phyloP scores from a whole-genome alignment of 805 yeast species.

The Starmera caribaea region DNA sequence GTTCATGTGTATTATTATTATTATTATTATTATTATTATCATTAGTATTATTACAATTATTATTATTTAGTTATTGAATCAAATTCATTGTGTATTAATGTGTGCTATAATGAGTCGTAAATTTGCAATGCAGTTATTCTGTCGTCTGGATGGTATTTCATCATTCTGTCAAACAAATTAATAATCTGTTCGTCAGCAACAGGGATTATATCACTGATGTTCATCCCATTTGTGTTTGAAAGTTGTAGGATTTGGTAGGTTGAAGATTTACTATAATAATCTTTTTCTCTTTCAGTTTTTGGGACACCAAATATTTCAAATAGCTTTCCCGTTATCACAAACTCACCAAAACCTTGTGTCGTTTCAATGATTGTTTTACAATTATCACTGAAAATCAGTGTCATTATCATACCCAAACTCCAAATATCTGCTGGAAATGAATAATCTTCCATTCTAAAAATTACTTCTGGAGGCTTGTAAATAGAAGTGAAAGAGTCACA shows the following conservation, averaged over 20 bases:
- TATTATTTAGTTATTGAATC: too few relatives aligned
- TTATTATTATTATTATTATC: too few relatives aligned
- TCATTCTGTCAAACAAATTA: constrained; percentile 31
- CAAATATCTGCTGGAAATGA: constrained; percentile 55
- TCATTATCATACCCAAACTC: constrained; percentile 57
- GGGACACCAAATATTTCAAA: constrained; percentile 60
- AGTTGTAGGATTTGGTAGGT: constrained; percentile 26
- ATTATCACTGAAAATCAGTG: constrained; percentile 36
- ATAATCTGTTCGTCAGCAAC: constrained; percentile 15
- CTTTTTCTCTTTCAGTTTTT: constrained; percentile 30
- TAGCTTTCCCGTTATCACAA: constrained; percentile 45
- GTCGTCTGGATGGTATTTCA: constrained; percentile 27
- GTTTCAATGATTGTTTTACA: constrained; percentile 28
- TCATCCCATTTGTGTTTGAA: constrained; percentile 12
- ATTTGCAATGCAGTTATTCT: constrained; percentile 20
- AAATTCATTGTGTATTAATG: too few relatives aligned
- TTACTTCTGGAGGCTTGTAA: constrained; percentile 67
- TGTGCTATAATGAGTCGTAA: neutral
- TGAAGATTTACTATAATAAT: constrained; percentile 24
- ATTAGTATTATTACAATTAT: too few relatives aligned
- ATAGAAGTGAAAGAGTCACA: constrained; percentile 55
- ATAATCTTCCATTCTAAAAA: constrained; percentile 51
- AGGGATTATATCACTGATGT: constrained; percentile 25
- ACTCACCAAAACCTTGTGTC: constrained; percentile 39
- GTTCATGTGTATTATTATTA: too few relatives aligned